Evolutionary conservation across 345 rosid genomes (phyloP), one percentile per base, ranked within the genome.

Genomic region (Kandelia obovata): DNA sequence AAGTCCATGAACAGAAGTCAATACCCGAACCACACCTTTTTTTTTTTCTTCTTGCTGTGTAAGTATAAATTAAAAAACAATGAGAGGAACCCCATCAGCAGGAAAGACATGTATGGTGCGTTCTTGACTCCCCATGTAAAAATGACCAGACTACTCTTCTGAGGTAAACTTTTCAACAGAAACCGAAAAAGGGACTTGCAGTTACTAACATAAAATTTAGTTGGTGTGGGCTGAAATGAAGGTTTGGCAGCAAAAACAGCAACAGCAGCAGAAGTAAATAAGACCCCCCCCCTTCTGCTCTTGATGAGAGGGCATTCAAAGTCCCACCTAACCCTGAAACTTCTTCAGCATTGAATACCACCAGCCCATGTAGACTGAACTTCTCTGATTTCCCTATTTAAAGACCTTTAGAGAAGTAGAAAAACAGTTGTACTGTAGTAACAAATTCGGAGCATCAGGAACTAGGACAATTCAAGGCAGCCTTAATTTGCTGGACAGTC

Each of bases 401-500:
- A 82, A 83, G 80, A 57, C 17, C 55, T 74, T 74, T 39, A 56
- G 64, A 75, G 83, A 78, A 77, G 68, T 64, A 69, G 67, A 61
- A 70, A 61, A 81, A 73, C 82, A 79, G 81, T 78, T 84, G 80
- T 60, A 84, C 68, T 68, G 83, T 71, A 52, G 80, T 35, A 72
- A 59, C 78, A 67, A 76, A 35, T 46, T 66, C 72, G 56, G 74
- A 69, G 69, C 76, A 74, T 86, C 86, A 84, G 66, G 81, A 82
- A 78, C 83, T 73, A 51, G 87, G 91, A 82, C 91, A 87, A 80
- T 83, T 90, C 91, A 95, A 80, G 53, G 98, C 92, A 19, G 83
- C 84, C 82, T 92, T 92, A 79, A 95, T 95, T 82, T 92, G 97
- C 65, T 90, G 96, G 75, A 95, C 91, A 21, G 96, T 95, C 46